Conservation (phyloP, 2,329 filamentous ascomycete genomes). For the Fusarium musae region DNA sequence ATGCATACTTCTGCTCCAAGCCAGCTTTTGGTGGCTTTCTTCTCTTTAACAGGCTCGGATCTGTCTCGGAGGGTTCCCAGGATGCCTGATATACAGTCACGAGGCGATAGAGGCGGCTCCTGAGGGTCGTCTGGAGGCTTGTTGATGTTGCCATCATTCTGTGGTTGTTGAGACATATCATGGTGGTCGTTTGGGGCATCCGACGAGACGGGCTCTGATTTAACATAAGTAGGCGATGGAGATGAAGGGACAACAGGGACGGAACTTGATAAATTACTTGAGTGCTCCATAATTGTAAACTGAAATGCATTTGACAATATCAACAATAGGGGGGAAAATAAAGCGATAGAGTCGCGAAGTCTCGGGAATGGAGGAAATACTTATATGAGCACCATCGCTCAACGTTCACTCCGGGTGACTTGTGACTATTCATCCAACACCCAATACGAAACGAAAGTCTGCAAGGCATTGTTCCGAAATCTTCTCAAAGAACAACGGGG, state of each 20-base stretch:
- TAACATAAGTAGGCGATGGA: background rate
- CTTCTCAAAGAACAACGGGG: background rate
- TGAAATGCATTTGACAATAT: background rate
- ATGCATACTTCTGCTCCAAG: background rate
- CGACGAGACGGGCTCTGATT: background rate
- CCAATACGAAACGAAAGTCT: background rate
- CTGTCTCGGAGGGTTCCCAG: background rate
- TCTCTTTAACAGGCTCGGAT: background rate
- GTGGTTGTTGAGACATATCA: background rate
- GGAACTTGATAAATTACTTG: background rate
- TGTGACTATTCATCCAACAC: background rate
- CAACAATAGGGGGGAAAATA: background rate
- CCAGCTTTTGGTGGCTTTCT: background rate
- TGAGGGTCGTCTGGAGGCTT: background rate
- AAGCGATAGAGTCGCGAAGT: too few species aligned
- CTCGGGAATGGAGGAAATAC: background rate
- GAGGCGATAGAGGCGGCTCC: background rate
- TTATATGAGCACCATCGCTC: background rate
- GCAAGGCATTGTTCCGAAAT: background rate
- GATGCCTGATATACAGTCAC: background rate
- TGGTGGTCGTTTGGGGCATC: background rate
- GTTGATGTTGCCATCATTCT: background rate
- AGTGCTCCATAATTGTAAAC: background rate
- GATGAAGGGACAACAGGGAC: background rate
- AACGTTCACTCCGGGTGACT: background rate